Conservation (phyloP, 139 green algal genomes). For the Deuterostichococcus epilithicus region DNA sequence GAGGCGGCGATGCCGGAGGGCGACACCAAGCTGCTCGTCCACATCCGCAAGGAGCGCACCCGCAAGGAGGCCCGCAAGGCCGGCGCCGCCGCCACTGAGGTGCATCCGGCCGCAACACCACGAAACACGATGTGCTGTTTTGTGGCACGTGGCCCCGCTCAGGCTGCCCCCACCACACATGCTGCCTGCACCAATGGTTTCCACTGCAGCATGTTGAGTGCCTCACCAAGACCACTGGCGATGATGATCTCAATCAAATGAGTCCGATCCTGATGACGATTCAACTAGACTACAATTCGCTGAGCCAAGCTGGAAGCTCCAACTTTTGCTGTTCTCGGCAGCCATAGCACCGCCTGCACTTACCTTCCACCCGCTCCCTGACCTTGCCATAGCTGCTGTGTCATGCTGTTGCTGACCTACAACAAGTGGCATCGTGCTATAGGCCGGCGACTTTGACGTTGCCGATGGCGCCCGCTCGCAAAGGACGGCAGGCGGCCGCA, state of each 20-base stretch:
- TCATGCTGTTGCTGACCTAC: too few species aligned
- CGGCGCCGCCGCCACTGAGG: conserved; percentile 1
- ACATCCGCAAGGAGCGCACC: conserved; percentile 82
- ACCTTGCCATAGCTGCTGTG: too few species aligned
- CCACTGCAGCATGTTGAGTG: too few species aligned
- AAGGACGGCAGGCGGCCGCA: conserved; percentile 28
- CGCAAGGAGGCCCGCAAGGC: conserved; percentile 50
- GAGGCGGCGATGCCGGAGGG: conserved; percentile 63
- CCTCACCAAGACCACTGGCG: too few species aligned
- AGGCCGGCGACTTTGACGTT: background rate
- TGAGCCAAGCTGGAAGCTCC: background rate
- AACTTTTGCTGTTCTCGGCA: too few species aligned
- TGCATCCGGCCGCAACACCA: background rate
- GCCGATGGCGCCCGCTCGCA: background rate
- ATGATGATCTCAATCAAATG: background rate
- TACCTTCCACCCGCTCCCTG: too few species aligned
- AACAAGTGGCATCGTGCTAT: background rate
- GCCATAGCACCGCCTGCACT: too few species aligned
- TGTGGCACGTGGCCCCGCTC: too few species aligned
- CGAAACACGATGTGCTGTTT: too few species aligned
- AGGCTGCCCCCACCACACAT: too few species aligned
- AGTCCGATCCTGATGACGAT: background rate
- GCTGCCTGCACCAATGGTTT: too few species aligned
- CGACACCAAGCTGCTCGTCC: conserved; percentile 71
- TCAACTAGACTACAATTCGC: conserved; percentile 1